Evolutionary conservation across 306 rosid genomes (phyloP).

Genomic region (Malus sieversii): DNA sequence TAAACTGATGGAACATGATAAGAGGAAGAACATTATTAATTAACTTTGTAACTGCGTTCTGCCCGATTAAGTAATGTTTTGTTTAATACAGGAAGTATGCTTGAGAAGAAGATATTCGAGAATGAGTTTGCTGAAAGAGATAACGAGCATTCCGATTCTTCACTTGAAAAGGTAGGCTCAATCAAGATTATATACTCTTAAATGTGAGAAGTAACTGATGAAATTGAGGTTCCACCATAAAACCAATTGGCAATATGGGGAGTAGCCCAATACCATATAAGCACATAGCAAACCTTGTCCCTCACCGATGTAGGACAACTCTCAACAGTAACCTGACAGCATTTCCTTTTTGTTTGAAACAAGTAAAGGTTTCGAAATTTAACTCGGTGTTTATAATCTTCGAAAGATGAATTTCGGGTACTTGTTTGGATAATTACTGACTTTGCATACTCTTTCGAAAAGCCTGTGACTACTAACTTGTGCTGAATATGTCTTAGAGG

Average conservation of each 20-base stretch:
- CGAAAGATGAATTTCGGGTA: not conserved
- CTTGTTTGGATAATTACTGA: not conserved
- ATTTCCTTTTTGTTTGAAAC: not conserved
- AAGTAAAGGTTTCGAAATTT: not conserved
- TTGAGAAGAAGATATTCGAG: slow-evolving; percentile 1
- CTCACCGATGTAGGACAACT: no score
- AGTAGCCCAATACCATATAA: no score
- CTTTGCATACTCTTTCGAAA: not conserved
- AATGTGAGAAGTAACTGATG: not conserved
- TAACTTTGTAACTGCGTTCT: not conserved
- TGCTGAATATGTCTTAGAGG: not conserved
- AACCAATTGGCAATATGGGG: no score
- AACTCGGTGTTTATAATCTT: not conserved
- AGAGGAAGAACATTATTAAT: not conserved
- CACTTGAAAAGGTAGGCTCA: slow-evolving; percentile 32
- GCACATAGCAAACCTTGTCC: no score
- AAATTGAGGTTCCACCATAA: no score
- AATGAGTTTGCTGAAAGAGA: slow-evolving; percentile 29
- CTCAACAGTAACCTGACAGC: not conserved
- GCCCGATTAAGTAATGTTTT: not conserved
- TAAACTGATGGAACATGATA: not conserved
- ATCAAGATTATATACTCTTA: not conserved
- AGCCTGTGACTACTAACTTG: not conserved
- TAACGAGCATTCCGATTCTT: slow-evolving; percentile 13
- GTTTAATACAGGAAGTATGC: slow-evolving; percentile 34